Evolutionary conservation across 441 rosid species (phyloP).

Genomic region (California macrophylla): DNA sequence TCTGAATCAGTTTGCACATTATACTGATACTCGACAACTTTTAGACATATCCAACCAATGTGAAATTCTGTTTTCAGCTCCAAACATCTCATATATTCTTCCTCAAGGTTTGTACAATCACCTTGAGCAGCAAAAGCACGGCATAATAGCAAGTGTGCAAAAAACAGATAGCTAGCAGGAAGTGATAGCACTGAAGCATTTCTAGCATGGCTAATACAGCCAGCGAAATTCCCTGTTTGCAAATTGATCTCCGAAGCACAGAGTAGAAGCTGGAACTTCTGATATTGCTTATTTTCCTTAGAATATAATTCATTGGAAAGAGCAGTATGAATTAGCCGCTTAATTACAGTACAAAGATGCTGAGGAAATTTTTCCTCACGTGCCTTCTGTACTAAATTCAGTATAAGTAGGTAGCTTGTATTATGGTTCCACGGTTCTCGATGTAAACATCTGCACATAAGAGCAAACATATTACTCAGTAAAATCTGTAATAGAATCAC

Average conservation of each 20-base stretch:
- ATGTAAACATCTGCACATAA: slow-evolving; percentile 50
- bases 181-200: slow-evolving; percentile 51
- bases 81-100: slow-evolving; percentile 59
- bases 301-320: slow-evolving; percentile 46
- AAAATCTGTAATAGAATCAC: slow-evolving; percentile 1
- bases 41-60: slow-evolving; percentile 74
- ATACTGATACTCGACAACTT: slow-evolving; percentile 58
- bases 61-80: slow-evolving; percentile 63
- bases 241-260: slow-evolving; percentile 74
- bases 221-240: slow-evolving; percentile 41
- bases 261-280: slow-evolving; percentile 77
- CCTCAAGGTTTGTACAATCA: slow-evolving; percentile 31
- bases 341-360: slow-evolving; percentile 41
- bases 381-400: slow-evolving; percentile 75
- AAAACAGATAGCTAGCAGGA: slow-evolving; percentile 54
- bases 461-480: slow-evolving; percentile 12
- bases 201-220: slow-evolving; percentile 42
- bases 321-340: slow-evolving; percentile 44
- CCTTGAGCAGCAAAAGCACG: slow-evolving; percentile 68
- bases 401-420: slow-evolving; percentile 58
- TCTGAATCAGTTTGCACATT: slow-evolving; percentile 37
- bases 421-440: slow-evolving; percentile 75
- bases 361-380: slow-evolving; percentile 77
- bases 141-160: slow-evolving; percentile 62
- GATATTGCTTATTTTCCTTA: slow-evolving; percentile 35